Evolutionary conservation across 129 eudicot genomes (phyloP).

Genomic region (Calendula officinalis): DNA sequence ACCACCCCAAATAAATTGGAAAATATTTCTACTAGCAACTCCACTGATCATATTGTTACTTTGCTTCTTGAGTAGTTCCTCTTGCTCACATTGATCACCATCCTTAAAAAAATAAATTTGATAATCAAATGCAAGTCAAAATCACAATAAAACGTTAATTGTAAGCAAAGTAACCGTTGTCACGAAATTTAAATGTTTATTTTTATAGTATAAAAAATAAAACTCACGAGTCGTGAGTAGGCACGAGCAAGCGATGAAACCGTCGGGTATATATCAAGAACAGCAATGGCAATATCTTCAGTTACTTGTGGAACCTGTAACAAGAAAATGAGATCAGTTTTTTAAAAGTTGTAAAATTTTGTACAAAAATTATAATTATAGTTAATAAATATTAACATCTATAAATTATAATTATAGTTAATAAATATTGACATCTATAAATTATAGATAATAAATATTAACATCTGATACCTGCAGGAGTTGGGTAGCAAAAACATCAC

Average conservation of each 20-base stretch:
- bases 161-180: too few relatives aligned
- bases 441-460: too few relatives aligned
- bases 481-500: slow-evolving; percentile 89
- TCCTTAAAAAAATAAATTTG: slow-evolving; percentile 44
- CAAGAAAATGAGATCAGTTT: slow-evolving; percentile 9
- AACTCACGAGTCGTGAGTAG: slow-evolving; percentile 71
- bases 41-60: slow-evolving; percentile 55
- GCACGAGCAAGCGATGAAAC: slow-evolving; percentile 72
- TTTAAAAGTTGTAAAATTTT: background rate
- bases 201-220: background rate
- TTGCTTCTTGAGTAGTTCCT: slow-evolving; percentile 76
- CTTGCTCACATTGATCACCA: slow-evolving; percentile 73
- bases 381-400: too few relatives aligned
- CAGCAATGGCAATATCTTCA: slow-evolving; percentile 86
- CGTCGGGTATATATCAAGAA: slow-evolving; percentile 82
- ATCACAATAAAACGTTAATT: background rate
- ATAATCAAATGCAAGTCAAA: slow-evolving; percentile 12
- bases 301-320: slow-evolving; percentile 95
- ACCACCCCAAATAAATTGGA: slow-evolving; percentile 71
- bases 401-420: too few relatives aligned
- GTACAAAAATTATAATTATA: too few relatives aligned
- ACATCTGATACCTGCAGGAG: slow-evolving; percentile 79
- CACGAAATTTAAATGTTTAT: too few relatives aligned
- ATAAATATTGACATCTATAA: too few relatives aligned
- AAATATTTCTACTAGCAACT: slow-evolving; percentile 84